phyloP scores from a whole-genome alignment of 2,329 filamentous ascomycete species.

The Coleophoma cylindrospora region DNA sequence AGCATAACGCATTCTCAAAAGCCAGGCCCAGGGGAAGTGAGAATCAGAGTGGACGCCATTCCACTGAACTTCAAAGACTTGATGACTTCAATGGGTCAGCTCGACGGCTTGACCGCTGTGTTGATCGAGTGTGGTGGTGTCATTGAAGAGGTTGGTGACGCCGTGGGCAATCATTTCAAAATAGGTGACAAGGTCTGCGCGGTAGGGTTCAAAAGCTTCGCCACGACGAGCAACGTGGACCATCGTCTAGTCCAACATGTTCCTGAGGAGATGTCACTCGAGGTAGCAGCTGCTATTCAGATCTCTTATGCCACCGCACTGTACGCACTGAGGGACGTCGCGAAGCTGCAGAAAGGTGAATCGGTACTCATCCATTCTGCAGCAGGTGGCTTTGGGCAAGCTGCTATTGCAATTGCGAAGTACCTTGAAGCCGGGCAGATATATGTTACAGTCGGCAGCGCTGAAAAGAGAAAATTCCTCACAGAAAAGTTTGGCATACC shows the following conservation, averaged over 20 bases:
- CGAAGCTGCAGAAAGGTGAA: slow-evolving; percentile 11
- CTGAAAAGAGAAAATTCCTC: slow-evolving; percentile 32
- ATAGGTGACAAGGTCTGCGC: no score
- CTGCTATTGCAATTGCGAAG: slow-evolving; percentile 26
- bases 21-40: no score
- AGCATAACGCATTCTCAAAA: no score
- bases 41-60: no score
- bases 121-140: no score
- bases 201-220: not conserved
- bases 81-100: no score
- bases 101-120: no score
- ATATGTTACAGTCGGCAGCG: slow-evolving; percentile 33
- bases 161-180: no score
- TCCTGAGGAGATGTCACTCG: not conserved
- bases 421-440: slow-evolving; percentile 22
- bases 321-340: not conserved
- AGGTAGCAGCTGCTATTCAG: slow-evolving; percentile 19
- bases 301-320: slow-evolving; percentile 1
- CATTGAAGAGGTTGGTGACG: no score
- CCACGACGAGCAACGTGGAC: not conserved
- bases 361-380: slow-evolving; percentile 23
- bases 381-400: slow-evolving; percentile 22
- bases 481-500: slow-evolving; percentile 27
- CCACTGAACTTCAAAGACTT: no score
- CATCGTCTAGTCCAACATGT: not conserved